phyloP scores from a whole-genome alignment of 2,329 filamentous ascomycete species.

The Hypocrella siamensis region DNA sequence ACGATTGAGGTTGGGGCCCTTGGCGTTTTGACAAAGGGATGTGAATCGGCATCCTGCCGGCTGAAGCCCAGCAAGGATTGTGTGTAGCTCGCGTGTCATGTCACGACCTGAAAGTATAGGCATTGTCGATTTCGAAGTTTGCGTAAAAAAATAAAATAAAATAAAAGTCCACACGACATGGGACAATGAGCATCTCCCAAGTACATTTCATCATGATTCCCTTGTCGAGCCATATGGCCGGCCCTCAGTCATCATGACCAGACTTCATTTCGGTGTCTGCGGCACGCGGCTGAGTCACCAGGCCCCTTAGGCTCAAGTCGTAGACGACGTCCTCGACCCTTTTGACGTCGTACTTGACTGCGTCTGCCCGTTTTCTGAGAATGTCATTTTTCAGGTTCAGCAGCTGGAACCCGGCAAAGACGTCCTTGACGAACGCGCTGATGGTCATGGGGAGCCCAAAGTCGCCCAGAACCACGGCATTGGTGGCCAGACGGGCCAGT shows the following conservation, averaged over 20 bases:
- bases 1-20: slow-evolving; percentile 26
- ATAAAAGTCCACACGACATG: no score
- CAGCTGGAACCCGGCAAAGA: slow-evolving; percentile 92
- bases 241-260: slow-evolving; percentile 12
- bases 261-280: slow-evolving; percentile 22
- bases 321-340: slow-evolving; percentile 98
- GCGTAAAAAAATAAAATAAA: no score
- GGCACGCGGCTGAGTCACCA: slow-evolving; percentile 41
- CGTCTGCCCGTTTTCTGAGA: slow-evolving; percentile 73
- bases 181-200: no score
- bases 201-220: no score
- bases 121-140: no score
- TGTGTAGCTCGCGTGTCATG: no score
- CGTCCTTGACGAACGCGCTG: slow-evolving; percentile 81
- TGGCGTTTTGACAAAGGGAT: not conserved
- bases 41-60: no score
- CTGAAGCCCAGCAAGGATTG: no score
- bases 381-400: slow-evolving; percentile 95
- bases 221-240: no score
- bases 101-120: no score
- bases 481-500: slow-evolving; percentile 78
- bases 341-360: slow-evolving; percentile 95
- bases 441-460: slow-evolving; percentile 75
- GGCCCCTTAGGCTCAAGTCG: slow-evolving; percentile 73
- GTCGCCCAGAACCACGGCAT: slow-evolving; percentile 79